Evolutionary conservation across 306 rosid genomes (phyloP).

Genomic region (Senna siamea): DNA sequence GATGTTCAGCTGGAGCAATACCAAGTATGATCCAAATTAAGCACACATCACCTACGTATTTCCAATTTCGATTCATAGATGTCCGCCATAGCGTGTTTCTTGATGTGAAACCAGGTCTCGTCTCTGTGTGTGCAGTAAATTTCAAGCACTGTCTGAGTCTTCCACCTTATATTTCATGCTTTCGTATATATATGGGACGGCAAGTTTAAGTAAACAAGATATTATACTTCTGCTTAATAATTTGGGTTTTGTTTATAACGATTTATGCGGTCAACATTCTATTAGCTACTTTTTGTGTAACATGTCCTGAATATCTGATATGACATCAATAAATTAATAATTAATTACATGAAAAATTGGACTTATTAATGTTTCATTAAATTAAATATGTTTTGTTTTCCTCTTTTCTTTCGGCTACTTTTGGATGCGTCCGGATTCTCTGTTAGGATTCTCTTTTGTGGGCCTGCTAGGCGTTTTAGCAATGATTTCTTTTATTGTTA

Average conservation of each 20-base stretch:
- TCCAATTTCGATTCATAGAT: not conserved
- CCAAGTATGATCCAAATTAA: slow-evolving; percentile 38
- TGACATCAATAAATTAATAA: not conserved
- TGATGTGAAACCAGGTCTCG: too few relatives aligned
- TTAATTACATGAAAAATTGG: not conserved
- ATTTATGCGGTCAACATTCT: not conserved
- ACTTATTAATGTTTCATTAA: not conserved
- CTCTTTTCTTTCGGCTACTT: too few relatives aligned
- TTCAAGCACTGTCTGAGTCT: not conserved
- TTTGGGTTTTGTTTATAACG: not conserved
- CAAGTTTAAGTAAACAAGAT: too few relatives aligned
- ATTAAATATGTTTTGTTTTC: too few relatives aligned
- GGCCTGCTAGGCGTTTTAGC: too few relatives aligned
- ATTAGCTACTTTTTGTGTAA: not conserved
- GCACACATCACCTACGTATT: not conserved
- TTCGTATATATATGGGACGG: too few relatives aligned
- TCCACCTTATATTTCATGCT: not conserved
- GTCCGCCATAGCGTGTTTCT: too few relatives aligned
- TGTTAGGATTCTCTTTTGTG: too few relatives aligned
- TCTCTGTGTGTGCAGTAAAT: not conserved
- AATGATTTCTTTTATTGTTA: too few relatives aligned
- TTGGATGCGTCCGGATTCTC: too few relatives aligned
- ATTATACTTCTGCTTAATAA: not conserved
- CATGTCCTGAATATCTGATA: not conserved
- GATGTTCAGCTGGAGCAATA: slow-evolving; percentile 73